Percentiles rank a stretch among this genome's conserved stretches.
These are phyloP conservation scores for Globisporangium orthogonon DNA, from an alignment of 352 stramenopile genomes.

Conservation along the genomic window DNA sequence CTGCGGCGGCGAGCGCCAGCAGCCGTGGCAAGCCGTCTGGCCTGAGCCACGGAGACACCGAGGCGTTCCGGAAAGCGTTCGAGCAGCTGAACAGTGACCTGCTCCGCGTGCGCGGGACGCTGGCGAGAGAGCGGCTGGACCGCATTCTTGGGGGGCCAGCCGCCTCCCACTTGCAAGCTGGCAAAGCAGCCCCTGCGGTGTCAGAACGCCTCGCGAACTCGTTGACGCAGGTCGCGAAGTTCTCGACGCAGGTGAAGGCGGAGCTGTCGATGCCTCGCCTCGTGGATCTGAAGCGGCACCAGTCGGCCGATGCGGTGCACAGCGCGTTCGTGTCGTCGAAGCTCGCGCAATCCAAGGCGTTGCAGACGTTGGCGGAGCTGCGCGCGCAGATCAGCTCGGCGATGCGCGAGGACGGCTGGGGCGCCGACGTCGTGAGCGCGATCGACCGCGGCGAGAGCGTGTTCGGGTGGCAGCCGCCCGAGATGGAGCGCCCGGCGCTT, in stretches of 20 bases:
- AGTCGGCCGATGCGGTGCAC: slow-evolving; percentile 16
- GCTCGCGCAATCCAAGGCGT: slow-evolving; percentile 35
- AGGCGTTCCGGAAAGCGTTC: slow-evolving; percentile 58
- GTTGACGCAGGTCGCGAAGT: slow-evolving; percentile 36
- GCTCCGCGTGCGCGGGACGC: slow-evolving; percentile 33
- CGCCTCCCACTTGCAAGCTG: background rate
- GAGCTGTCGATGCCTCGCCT: slow-evolving; percentile 62
- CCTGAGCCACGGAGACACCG: slow-evolving; percentile 34
- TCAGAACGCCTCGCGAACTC: slow-evolving; percentile 30
- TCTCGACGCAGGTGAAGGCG: slow-evolving; percentile 46
- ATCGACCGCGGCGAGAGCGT: slow-evolving; percentile 56
- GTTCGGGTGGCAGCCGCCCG: slow-evolving; percentile 68
- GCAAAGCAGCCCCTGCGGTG: background rate
- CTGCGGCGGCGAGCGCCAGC: slow-evolving; percentile 13
- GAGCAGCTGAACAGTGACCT: slow-evolving; percentile 48
- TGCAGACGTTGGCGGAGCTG: slow-evolving; percentile 33
- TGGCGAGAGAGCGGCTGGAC: slow-evolving; percentile 59
- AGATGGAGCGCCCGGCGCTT: slow-evolving; percentile 64
- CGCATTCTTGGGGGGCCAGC: slow-evolving; percentile 24
- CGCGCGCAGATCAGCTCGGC: slow-evolving; percentile 32
- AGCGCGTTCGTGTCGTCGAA: slow-evolving; percentile 45
- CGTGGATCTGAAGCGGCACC: slow-evolving; percentile 38
- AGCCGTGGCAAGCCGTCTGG: slow-evolving; percentile 19
- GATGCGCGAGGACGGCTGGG: slow-evolving; percentile 47
- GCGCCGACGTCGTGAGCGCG: slow-evolving; percentile 44